Percentiles rank a stretch among this genome's conserved stretches.
Evolutionary conservation across 2,329 filamentous ascomycete genomes (phyloP).

Genomic region (Alternaria ethzedia): DNA sequence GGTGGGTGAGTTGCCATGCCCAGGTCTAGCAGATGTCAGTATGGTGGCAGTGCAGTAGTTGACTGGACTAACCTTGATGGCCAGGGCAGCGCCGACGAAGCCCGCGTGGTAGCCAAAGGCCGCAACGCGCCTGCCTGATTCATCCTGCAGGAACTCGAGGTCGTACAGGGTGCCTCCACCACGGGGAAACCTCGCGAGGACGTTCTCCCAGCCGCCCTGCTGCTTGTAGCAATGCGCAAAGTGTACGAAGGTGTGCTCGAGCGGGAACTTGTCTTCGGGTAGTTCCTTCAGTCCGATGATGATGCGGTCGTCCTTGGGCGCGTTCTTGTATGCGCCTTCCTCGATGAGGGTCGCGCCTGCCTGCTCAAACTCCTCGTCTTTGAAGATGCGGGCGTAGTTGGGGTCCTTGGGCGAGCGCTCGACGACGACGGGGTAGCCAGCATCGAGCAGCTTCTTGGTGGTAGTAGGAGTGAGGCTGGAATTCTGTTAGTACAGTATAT

Average conservation of each 20-base stretch:
- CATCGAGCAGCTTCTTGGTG: constrained; percentile 49
- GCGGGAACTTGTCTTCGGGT: constrained; percentile 46
- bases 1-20: constrained; percentile 80
- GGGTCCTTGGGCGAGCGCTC: constrained; percentile 49
- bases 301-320: constrained; percentile 45
- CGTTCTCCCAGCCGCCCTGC: constrained; percentile 69
- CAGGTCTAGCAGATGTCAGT: constrained; percentile 66
- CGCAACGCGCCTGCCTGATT: constrained; percentile 72
- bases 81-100: constrained; percentile 56
- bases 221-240: constrained; percentile 54
- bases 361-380: constrained; percentile 49
- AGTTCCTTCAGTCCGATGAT: constrained; percentile 53
- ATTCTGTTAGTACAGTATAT: neutral
- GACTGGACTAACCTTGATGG: constrained; percentile 41
- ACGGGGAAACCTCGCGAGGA: constrained; percentile 78
- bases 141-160: constrained; percentile 83
- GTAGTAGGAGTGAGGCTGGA: constrained; percentile 47
- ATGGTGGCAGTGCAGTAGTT: neutral
- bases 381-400: constrained; percentile 50
- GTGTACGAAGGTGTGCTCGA: constrained; percentile 50
- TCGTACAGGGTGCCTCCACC: constrained; percentile 82
- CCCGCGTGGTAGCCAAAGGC: constrained; percentile 66
- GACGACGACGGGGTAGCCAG: constrained; percentile 50
- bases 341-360: constrained; percentile 48
- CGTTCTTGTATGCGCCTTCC: constrained; percentile 47